A percentile compares a stretch with the other conserved stretches of the same genome.
These are phyloP conservation scores for Ascoidea tarda DNA, from an alignment of 805 yeast species.

Conservation along the genomic window DNA sequence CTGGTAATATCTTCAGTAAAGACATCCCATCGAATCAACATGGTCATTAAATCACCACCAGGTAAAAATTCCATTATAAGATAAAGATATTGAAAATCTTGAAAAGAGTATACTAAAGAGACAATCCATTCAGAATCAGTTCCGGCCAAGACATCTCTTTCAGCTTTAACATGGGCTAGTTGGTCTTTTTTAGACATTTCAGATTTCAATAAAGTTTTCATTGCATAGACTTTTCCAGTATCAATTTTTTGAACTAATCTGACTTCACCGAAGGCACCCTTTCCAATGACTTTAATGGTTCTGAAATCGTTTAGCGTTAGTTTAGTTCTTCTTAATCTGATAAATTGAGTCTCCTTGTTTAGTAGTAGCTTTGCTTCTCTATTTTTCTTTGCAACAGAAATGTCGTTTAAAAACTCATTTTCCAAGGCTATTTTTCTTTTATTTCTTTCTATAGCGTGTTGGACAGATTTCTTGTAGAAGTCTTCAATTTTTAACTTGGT, in stretches of 20 bases:
- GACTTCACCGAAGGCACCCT: slow-evolving; percentile 98
- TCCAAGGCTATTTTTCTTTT: slow-evolving; percentile 83
- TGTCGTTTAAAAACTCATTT: slow-evolving; percentile 39
- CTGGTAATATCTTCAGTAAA: slow-evolving; percentile 88
- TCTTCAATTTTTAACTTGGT: slow-evolving; percentile 73
- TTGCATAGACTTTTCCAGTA: slow-evolving; percentile 88
- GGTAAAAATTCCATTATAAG: slow-evolving; percentile 91
- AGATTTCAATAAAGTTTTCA: slow-evolving; percentile 80
- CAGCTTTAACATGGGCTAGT: slow-evolving; percentile 90
- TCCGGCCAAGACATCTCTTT: slow-evolving; percentile 88
- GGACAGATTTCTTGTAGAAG: slow-evolving; percentile 72
- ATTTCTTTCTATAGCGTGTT: slow-evolving; percentile 90
- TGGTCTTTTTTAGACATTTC: slow-evolving; percentile 95
- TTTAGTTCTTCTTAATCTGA: slow-evolving; percentile 75
- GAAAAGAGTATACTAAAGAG: slow-evolving; percentile 59
- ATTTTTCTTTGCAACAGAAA: slow-evolving; percentile 75
- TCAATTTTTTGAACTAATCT: slow-evolving; percentile 87
- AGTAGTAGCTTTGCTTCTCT: slow-evolving; percentile 76
- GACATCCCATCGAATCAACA: slow-evolving; percentile 89
- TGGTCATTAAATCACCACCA: slow-evolving; percentile 86
- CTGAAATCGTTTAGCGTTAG: slow-evolving; percentile 71
- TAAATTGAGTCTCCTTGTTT: slow-evolving; percentile 74
- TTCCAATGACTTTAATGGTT: slow-evolving; percentile 85
- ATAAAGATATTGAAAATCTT: slow-evolving; percentile 69
- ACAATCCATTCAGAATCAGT: slow-evolving; percentile 87